Evolutionary conservation across 352 stramenopile genomes (phyloP).

Genomic region (Phytophthora citrophthora): DNA sequence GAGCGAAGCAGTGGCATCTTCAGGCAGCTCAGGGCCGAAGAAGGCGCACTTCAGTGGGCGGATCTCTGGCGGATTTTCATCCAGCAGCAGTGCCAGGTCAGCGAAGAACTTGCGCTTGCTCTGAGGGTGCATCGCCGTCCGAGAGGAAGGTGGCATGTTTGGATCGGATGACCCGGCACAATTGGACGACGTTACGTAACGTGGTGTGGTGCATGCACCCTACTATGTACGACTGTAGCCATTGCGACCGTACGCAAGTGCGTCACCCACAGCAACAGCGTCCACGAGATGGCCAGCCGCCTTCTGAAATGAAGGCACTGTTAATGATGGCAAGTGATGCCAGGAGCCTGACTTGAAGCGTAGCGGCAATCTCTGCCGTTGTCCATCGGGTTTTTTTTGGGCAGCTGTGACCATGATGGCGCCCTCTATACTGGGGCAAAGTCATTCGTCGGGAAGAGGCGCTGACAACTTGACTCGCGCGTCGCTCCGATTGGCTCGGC

Average conservation of each 20-base stretch:
- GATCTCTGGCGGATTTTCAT: conserved; percentile 44
- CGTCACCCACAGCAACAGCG: background rate
- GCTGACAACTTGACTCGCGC: conserved; percentile 39
- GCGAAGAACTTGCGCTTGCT: conserved; percentile 85
- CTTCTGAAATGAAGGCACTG: background rate
- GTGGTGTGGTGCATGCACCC: conserved; percentile 9
- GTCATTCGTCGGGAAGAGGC: conserved; percentile 22
- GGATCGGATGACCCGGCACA: background rate
- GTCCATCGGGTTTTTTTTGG: conserved; percentile 10
- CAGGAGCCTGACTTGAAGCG: background rate
- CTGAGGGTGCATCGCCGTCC: conserved; percentile 54
- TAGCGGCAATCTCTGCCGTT: conserved; percentile 3
- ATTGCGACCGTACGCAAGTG: conserved; percentile 6
- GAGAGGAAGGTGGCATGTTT: no score
- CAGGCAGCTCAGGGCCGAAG: conserved; percentile 26
- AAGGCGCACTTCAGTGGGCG: conserved; percentile 44
- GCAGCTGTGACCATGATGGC: conserved; percentile 26
- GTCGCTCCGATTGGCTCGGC: conserved; percentile 26
- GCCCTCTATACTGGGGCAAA: conserved; percentile 16
- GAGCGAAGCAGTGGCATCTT: background rate
- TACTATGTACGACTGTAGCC: conserved; percentile 23
- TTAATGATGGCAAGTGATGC: conserved; percentile 2
- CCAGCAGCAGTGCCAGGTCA: conserved; percentile 57
- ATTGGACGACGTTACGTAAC: conserved; percentile 15
- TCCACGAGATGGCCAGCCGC: conserved; percentile 15